Conservation (phyloP, 768 basidiomycete genomes). For the Mycena galericulata region DNA sequence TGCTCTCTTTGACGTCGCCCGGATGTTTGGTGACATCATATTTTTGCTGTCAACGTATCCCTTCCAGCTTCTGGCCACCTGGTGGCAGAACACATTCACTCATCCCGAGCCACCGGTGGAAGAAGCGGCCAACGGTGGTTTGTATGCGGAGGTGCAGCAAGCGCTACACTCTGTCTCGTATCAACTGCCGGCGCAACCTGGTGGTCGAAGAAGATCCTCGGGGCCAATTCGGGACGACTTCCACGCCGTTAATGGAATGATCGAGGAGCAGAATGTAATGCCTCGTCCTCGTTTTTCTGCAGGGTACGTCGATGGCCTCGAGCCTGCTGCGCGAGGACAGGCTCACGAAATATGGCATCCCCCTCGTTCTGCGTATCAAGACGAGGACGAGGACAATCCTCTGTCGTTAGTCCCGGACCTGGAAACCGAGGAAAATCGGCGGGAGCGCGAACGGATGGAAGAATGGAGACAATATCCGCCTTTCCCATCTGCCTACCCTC, state of each 20-base stretch:
- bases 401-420: neutral
- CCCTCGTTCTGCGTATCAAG: constrained; percentile 59
- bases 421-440: constrained; percentile 30
- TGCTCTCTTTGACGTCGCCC: constrained; percentile 67
- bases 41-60: constrained; percentile 57
- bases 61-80: constrained; percentile 47
- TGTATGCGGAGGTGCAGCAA: constrained; percentile 29
- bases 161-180: constrained; percentile 17
- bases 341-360: constrained; percentile 72
- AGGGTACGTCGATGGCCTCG: neutral
- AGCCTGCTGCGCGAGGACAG: neutral
- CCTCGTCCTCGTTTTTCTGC: neutral
- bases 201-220: constrained; percentile 12
- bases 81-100: constrained; percentile 50
- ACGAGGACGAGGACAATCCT: constrained; percentile 42
- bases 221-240: constrained; percentile 1
- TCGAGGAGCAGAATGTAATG: neutral
- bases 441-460: constrained; percentile 52
- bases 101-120: constrained; percentile 20
- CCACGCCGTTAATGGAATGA: neutral
- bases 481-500: constrained; percentile 83
- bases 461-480: constrained; percentile 83
- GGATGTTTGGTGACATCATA: constrained; percentile 74
- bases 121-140: constrained; percentile 2
- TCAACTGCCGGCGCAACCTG: constrained; percentile 14